Conservation (phyloP, 192 early-diverging fungal species). For the Coemansia sp. region DNA sequence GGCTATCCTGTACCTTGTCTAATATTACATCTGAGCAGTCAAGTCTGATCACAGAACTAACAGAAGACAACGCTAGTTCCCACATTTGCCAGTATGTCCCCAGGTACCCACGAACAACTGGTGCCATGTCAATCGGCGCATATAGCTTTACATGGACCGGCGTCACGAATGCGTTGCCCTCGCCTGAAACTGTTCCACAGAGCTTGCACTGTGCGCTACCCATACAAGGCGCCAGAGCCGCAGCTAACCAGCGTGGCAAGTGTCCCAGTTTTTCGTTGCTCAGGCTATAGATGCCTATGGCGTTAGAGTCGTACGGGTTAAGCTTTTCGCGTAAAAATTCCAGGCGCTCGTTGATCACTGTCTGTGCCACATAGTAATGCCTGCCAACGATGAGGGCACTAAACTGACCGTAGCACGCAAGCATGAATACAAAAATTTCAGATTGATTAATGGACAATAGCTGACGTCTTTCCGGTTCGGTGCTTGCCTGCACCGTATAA, state of each 20-base stretch:
- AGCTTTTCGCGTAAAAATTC: constrained; percentile 15
- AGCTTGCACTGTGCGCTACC: constrained; percentile 26
- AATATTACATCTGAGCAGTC: no score
- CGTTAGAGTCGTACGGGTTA: constrained; percentile 37
- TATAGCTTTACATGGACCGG: constrained; percentile 21
- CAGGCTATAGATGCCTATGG: constrained; percentile 23
- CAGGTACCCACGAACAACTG: constrained; percentile 8
- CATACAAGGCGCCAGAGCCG: constrained; percentile 41
- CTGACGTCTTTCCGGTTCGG: neutral
- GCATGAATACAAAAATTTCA: neutral
- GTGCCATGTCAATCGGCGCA: constrained; percentile 1
- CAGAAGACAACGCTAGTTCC: constrained; percentile 21
- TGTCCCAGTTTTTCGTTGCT: constrained; percentile 27
- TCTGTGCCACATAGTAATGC: constrained; percentile 24
- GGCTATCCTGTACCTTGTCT: neutral
- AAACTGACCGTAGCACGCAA: constrained; percentile 22
- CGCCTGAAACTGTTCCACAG: constrained; percentile 22
- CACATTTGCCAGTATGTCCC: constrained; percentile 44
- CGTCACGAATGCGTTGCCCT: constrained; percentile 26
- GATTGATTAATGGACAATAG: neutral
- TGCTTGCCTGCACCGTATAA: neutral
- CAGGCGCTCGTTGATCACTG: constrained; percentile 14
- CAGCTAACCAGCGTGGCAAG: constrained; percentile 46
- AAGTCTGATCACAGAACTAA: neutral
- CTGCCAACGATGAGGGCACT: constrained; percentile 40